Percentiles rank a stretch among this genome's conserved stretches.
Conservation (phyloP, 257 asterid species). For the Solanum piurae region DNA sequence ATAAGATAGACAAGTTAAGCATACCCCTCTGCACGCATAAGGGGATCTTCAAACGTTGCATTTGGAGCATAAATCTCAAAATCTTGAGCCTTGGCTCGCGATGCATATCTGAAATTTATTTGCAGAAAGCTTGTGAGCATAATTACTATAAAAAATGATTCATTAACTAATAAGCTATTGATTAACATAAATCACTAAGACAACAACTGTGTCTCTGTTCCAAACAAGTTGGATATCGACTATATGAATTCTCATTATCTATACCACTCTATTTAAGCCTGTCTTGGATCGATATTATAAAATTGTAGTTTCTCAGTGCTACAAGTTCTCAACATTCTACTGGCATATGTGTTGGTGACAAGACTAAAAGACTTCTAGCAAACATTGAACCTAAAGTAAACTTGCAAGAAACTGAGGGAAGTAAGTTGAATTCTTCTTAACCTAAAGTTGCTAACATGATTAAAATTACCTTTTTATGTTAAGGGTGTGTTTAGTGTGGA, state of each 20-base stretch:
- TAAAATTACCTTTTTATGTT: too few relatives aligned
- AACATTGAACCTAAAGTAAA: not conserved
- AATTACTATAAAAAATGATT: not conserved
- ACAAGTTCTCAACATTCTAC: not conserved
- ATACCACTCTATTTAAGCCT: not conserved
- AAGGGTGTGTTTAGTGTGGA: too few relatives aligned
- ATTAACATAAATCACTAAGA: not conserved
- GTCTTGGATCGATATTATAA: not conserved
- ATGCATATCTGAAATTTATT: constrained; percentile 53
- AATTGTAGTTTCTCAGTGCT: not conserved
- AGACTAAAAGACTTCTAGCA: not conserved
- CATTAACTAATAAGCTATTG: not conserved
- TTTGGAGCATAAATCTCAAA: constrained; percentile 67
- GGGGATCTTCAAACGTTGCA: constrained; percentile 91
- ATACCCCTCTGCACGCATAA: constrained; percentile 82
- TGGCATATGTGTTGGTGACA: not conserved
- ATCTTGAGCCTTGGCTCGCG: constrained; percentile 55
- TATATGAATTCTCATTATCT: not conserved
- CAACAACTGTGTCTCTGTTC: not conserved
- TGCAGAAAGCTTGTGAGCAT: not conserved
- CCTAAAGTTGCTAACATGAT: too few relatives aligned
- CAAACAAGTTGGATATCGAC: not conserved
- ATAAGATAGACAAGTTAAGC: not conserved
- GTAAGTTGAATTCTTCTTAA: not conserved
- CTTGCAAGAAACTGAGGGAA: not conserved